These are phyloP conservation scores for Thalassiosira pacifica DNA, from an alignment of 352 stramenopile genomes.

Conservation along the genomic window DNA sequence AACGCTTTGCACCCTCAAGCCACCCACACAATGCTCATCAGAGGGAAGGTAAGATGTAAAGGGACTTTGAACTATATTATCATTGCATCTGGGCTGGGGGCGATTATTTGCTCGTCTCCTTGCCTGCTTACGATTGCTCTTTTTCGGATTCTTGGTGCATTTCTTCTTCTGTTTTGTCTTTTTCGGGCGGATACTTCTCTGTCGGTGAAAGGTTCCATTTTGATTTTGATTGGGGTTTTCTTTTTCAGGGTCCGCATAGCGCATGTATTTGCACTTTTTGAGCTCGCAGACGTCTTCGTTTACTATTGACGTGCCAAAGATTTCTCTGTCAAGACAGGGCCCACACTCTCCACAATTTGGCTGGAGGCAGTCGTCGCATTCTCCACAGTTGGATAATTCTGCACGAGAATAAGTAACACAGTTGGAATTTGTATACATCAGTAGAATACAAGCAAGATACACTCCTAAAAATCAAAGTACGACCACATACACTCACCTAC, in stretches of 20 bases:
- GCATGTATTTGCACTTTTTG: neutral
- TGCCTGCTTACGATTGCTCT: neutral
- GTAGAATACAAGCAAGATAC: neutral
- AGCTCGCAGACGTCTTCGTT: neutral
- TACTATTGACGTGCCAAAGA: neutral
- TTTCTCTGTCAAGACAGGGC: neutral
- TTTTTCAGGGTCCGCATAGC: neutral
- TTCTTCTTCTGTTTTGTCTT: neutral
- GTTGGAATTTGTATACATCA: neutral
- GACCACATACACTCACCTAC: neutral
- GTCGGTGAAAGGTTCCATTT: neutral
- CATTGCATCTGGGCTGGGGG: neutral
- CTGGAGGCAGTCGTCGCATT: neutral
- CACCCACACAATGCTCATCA: neutral
- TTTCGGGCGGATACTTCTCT: too few species aligned
- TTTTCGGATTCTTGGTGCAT: neutral
- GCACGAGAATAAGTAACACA: neutral
- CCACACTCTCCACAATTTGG: neutral
- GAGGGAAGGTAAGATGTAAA: neutral
- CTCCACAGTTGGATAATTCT: neutral
- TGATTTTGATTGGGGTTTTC: neutral
- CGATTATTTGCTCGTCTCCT: neutral
- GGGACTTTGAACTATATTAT: slow-evolving; percentile 15
- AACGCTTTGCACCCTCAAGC: slow-evolving; percentile 19
- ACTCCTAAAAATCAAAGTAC: neutral